A percentile compares a stretch with the other conserved stretches of the same genome.
Evolutionary conservation across 1,284 basidiomycete species (phyloP).

Genomic region (Apiotrichum sp.): DNA sequence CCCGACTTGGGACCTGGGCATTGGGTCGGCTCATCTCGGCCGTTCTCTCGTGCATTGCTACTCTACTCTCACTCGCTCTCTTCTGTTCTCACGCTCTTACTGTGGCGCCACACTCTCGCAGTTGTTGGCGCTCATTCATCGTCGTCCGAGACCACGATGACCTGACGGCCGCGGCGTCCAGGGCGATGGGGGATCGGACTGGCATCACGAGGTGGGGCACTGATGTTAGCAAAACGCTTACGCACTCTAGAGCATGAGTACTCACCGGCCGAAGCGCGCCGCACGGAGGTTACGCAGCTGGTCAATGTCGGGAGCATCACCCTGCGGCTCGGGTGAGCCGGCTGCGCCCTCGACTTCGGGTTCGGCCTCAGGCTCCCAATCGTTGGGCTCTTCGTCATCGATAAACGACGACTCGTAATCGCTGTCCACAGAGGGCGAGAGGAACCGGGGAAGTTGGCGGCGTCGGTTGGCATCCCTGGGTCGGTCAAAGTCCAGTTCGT

Average conservation of each 20-base stretch:
- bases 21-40: too few species aligned
- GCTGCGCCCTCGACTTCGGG: conserved; percentile 15
- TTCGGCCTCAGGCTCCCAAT: background rate
- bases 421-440: conserved; percentile 1
- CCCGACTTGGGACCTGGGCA: too few species aligned
- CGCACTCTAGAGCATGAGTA: background rate
- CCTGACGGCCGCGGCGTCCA: background rate
- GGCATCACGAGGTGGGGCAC: background rate
- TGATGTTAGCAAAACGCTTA: background rate
- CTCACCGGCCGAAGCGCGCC: conserved; percentile 3
- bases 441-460: too few species aligned
- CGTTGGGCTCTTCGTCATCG: conserved; percentile 8
- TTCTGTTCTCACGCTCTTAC: too few species aligned
- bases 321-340: conserved; percentile 12
- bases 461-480: too few species aligned
- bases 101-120: too few species aligned
- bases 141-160: too few species aligned
- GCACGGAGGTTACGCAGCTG: conserved; percentile 15
- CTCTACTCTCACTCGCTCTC: too few species aligned
- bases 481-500: too few species aligned
- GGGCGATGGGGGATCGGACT: background rate
- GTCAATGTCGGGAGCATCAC: background rate
- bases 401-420: conserved; percentile 19
- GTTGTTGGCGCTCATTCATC: background rate
- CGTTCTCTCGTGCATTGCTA: too few species aligned